Evolutionary conservation across 2,329 filamentous ascomycete genomes (phyloP).

Genomic region (Sarocladium oryzae): DNA sequence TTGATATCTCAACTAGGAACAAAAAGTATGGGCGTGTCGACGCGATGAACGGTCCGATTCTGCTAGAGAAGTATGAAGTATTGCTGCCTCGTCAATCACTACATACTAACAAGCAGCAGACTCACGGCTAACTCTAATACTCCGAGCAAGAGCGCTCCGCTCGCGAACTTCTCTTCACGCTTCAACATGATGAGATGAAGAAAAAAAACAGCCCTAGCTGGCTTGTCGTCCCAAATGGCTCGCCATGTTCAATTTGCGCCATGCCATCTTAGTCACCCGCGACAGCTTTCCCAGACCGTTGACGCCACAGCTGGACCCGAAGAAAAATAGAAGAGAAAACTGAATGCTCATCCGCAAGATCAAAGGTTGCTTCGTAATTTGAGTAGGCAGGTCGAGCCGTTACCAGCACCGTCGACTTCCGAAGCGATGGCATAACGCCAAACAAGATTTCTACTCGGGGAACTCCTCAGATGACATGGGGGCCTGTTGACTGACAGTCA

Average conservation of each 20-base stretch:
- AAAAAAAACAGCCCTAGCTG: slow-evolving; percentile 8
- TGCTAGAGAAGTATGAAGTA: slow-evolving; percentile 77
- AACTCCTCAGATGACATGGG: slow-evolving; percentile 41
- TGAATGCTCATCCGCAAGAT: background rate
- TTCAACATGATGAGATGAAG: slow-evolving; percentile 57
- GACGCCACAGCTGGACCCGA: background rate
- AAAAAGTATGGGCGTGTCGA: slow-evolving; percentile 93
- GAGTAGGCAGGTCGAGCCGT: background rate
- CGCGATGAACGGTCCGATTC: slow-evolving; percentile 75
- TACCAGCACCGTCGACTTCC: background rate
- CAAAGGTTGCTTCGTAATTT: background rate
- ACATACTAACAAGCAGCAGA: slow-evolving; percentile 33
- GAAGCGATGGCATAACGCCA: background rate
- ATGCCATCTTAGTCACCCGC: background rate
- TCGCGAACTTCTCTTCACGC: slow-evolving; percentile 67
- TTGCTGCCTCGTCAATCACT: background rate
- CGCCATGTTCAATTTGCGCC: background rate
- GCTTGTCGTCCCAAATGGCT: background rate
- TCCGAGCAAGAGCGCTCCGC: slow-evolving; percentile 54
- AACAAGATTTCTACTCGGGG: slow-evolving; percentile 22
- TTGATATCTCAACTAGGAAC: slow-evolving; percentile 82
- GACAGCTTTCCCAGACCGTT: background rate
- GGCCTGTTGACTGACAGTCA: slow-evolving; percentile 21
- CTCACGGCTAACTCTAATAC: slow-evolving; percentile 58
- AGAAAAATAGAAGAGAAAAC: background rate